phyloP scores from a whole-genome alignment of 352 stramenopile species.

The Globisporangium rhizosaccharum region DNA sequence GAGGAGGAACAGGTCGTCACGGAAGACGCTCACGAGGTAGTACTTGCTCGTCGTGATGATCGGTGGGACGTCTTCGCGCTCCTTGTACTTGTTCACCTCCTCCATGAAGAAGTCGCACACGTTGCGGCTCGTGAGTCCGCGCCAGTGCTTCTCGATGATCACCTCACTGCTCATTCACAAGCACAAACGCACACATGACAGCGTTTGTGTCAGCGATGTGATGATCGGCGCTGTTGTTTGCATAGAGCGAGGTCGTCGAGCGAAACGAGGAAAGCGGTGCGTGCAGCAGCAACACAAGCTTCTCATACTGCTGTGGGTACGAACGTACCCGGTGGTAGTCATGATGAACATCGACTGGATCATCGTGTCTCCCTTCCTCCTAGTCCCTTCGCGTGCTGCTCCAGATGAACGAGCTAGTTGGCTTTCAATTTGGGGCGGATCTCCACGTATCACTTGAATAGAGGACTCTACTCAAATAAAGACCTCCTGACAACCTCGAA shows the following conservation, averaged over 20 bases:
- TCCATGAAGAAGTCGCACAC: slow-evolving; percentile 99
- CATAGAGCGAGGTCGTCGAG: neutral
- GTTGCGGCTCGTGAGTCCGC: slow-evolving; percentile 90
- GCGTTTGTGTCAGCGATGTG: neutral
- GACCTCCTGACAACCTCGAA: neutral
- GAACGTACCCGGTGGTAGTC: slow-evolving; percentile 83
- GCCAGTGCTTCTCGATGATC: slow-evolving; percentile 98
- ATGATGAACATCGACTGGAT: slow-evolving; percentile 98
- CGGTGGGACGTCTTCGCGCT: slow-evolving; percentile 84
- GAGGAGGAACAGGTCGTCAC: slow-evolving; percentile 94
- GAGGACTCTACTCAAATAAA: neutral
- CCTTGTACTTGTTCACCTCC: slow-evolving; percentile 91
- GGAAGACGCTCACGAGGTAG: slow-evolving; percentile 91
- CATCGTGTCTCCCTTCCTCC: slow-evolving; percentile 45
- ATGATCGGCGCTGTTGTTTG: neutral
- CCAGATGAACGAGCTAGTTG: neutral
- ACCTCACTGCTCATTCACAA: slow-evolving; percentile 73
- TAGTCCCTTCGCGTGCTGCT: neutral
- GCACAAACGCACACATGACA: slow-evolving; percentile 5
- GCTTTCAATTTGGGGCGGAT: slow-evolving; percentile 1
- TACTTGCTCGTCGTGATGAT: slow-evolving; percentile 86
- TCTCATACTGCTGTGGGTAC: neutral
- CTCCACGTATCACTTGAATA: neutral
- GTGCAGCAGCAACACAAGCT: neutral
- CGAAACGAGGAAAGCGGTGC: neutral